These are phyloP conservation scores for Kwoniella sp. DNA, from an alignment of 768 basidiomycete genomes.

Conservation along the genomic window DNA sequence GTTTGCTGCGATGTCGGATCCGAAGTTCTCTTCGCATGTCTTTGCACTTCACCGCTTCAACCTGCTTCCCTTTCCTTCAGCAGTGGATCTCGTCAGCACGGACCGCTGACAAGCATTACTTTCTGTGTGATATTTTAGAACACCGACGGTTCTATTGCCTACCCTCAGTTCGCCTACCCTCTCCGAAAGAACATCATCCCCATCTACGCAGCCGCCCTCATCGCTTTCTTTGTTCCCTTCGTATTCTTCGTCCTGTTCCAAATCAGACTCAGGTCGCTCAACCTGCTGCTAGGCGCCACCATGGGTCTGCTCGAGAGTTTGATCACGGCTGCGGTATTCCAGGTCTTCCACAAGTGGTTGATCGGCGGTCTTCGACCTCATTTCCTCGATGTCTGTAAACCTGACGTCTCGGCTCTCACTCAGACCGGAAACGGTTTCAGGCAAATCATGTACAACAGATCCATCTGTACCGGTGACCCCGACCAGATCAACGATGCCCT, in stretches of 20 bases:
- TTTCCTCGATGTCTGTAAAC: constrained; percentile 60
- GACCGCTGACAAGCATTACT: not conserved
- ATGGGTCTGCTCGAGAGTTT: constrained; percentile 62
- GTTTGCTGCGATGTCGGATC: too few relatives aligned
- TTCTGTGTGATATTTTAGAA: constrained; percentile 8
- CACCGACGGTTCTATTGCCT: constrained; percentile 59
- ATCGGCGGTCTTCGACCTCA: constrained; percentile 48
- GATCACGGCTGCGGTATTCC: constrained; percentile 59
- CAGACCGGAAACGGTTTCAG: constrained; percentile 60
- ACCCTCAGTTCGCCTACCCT: constrained; percentile 60
- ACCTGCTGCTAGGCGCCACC: constrained; percentile 61
- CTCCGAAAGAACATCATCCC: constrained; percentile 62
- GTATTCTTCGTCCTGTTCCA: constrained; percentile 65
- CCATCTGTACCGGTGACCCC: constrained; percentile 62
- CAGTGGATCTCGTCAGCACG: too few relatives aligned
- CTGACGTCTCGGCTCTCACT: constrained; percentile 55
- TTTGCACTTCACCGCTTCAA: too few relatives aligned
- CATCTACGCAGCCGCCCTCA: constrained; percentile 62
- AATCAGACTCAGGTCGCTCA: constrained; percentile 59
- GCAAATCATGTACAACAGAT: constrained; percentile 61
- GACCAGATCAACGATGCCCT: constrained; percentile 64
- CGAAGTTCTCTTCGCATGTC: too few relatives aligned
- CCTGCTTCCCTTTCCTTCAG: too few relatives aligned
- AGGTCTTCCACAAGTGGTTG: constrained; percentile 65
- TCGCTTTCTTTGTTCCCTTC: constrained; percentile 64